Base-by-base conservation (phyloP, 371 early-diverging fungal genomes). In the Saksenaea vasiformis region DNA sequence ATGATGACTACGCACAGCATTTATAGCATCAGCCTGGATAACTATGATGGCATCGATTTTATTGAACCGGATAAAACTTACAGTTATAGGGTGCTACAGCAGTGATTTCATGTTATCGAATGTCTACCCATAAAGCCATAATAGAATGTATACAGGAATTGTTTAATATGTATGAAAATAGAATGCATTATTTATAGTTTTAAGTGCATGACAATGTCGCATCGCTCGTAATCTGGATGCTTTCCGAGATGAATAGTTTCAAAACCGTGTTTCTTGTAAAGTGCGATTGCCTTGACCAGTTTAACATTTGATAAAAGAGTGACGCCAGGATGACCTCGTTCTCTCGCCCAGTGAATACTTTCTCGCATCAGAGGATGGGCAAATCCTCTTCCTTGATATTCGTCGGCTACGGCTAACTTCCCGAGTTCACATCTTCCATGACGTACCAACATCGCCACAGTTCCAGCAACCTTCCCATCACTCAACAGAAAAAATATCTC, bases 311-410 rank as follows among this genome's bases (percentile, higher is more conserved):
- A 19, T 11, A 68, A 36, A 41, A 66, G 55, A 1, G 60, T 53
- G 24, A 72, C 57, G 8, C 17, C 60, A 10, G 66, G 58, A 13
- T 26, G 37, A 14, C 55, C 47, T 35, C 57, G 14, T 13, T 54
- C 47, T 47, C 60, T 56, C 2, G 69, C 66, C 69, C 72, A 68
- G 3, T 44, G 7, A 15, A 68, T 59, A 26, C 36, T 37, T n/a
- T 65, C 69, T 1, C 51, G 14, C 72, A 72, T 60, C 8, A 72
- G 31, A 22, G 62, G 60, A 39, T 72, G 63, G 10, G 68, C 63
- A 55, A 62, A 68, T 0, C 72, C 72, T 58, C 54, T 62, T 15
- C 69, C 68, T 14, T 54, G 62, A n/a, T 60, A 63, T 28, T 59
- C 61, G 2, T 68, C 59, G 28, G 47, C 44, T 2, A 72, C 61